A percentile compares a stretch with the other conserved stretches of the same genome.
Evolutionary conservation across 371 early-diverging fungal genomes (phyloP).

Genomic region (Homolaphlyctis polyrhiza): DNA sequence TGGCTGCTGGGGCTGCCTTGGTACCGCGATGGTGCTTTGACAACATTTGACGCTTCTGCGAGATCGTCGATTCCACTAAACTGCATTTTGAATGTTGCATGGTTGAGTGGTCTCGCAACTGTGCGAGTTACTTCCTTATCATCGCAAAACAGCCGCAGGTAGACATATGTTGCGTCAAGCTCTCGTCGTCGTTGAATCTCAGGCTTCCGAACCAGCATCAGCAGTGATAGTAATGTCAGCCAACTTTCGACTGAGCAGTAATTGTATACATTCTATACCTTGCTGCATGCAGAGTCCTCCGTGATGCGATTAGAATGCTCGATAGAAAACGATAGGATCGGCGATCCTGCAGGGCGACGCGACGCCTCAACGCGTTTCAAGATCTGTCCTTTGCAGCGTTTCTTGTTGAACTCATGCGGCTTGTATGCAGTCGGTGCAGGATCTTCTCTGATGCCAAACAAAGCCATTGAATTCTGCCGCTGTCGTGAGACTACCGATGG

Average conservation of each 20-base stretch:
- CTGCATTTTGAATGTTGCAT: constrained; percentile 17
- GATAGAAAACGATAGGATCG: constrained; percentile 23
- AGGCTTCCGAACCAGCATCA: constrained; percentile 12
- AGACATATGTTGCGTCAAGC: constrained; percentile 22
- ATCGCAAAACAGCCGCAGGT: constrained; percentile 30
- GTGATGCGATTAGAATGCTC: constrained; percentile 20
- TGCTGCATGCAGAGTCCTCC: constrained; percentile 24
- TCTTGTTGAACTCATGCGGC: constrained; percentile 11
- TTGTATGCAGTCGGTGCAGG: constrained; percentile 1
- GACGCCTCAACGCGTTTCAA: constrained; percentile 24
- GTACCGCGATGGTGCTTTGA: constrained; percentile 1
- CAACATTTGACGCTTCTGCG: neutral
- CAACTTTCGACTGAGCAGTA: neutral
- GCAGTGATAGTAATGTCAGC: constrained; percentile 1
- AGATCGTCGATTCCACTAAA: constrained; percentile 24
- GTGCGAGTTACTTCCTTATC: constrained; percentile 35
- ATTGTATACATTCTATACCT: no score
- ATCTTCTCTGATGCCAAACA: neutral
- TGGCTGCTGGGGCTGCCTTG: neutral
- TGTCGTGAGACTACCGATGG: neutral
- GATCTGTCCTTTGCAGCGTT: neutral
- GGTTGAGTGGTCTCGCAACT: constrained; percentile 20
- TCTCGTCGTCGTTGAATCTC: constrained; percentile 30
- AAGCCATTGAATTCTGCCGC: neutral
- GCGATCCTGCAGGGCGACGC: constrained; percentile 22